These are phyloP conservation scores for Phytophthora tubulina DNA, from an alignment of 352 stramenopile species.

Conservation along the genomic window DNA sequence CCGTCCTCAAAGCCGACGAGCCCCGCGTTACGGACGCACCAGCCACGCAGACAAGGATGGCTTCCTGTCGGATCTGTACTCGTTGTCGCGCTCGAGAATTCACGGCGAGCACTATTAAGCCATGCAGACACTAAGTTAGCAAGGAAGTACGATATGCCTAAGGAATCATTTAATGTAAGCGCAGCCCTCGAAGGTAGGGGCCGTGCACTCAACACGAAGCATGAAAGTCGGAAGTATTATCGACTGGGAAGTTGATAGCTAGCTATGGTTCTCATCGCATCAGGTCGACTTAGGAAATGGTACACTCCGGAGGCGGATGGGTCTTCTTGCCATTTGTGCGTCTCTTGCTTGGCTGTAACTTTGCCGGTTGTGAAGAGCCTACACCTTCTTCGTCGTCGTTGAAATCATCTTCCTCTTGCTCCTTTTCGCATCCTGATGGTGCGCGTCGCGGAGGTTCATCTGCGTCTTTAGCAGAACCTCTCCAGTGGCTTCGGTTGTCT, in stretches of 20 bases:
- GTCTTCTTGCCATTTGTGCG: constrained; percentile 81
- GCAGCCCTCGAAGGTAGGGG: constrained; percentile 36
- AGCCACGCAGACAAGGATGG: constrained; percentile 52
- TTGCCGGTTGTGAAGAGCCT: constrained; percentile 16
- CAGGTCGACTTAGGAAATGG: constrained; percentile 38
- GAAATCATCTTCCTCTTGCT: constrained; percentile 23
- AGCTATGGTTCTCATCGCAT: background rate
- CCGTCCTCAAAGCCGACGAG: constrained; percentile 27
- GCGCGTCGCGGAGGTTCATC: constrained; percentile 23
- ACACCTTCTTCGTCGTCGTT: constrained; percentile 23
- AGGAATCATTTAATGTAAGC: constrained; percentile 44
- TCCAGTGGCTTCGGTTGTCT: constrained; percentile 12
- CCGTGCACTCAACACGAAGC: constrained; percentile 32
- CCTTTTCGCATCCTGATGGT: constrained; percentile 15
- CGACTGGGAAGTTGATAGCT: background rate
- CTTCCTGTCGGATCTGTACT: constrained; percentile 58
- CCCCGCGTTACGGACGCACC: constrained; percentile 42
- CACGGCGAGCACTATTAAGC: constrained; percentile 43
- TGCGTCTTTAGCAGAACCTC: background rate
- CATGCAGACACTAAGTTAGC: constrained; percentile 26
- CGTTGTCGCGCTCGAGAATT: constrained; percentile 44
- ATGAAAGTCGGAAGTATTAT: constrained; percentile 26
- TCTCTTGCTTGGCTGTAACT: constrained; percentile 52
- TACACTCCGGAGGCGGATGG: constrained; percentile 42
- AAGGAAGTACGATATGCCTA: constrained; percentile 36